These are phyloP conservation scores for Melastoma candidum DNA, from an alignment of 441 rosid genomes.

Conservation along the genomic window DNA sequence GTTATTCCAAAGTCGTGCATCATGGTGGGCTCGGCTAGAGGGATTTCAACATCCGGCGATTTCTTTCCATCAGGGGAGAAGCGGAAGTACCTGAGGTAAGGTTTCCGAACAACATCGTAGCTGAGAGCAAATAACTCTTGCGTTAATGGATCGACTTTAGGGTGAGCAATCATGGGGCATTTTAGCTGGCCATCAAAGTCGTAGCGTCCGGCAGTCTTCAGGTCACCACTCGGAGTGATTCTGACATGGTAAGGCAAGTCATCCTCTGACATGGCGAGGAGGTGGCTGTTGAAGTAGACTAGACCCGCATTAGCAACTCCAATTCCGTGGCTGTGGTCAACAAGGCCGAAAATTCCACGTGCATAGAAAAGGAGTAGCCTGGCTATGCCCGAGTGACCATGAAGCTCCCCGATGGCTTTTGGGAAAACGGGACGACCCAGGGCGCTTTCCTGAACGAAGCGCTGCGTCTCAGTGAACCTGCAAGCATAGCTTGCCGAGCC, in stretches of 20 bases:
- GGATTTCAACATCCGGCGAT: background rate
- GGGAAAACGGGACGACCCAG: constrained; percentile 62
- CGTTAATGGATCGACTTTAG: background rate
- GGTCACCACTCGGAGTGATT: background rate
- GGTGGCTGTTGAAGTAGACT: constrained; percentile 2
- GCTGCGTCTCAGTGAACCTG: constrained; percentile 59
- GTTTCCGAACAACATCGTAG: background rate
- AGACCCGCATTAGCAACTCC: constrained; percentile 4
- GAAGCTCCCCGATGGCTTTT: constrained; percentile 74
- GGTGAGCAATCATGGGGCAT: constrained; percentile 3
- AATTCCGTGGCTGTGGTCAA: constrained; percentile 47
- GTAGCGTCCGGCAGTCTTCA: constrained; percentile 1
- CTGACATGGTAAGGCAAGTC: background rate
- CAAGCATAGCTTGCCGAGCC: constrained; percentile 55
- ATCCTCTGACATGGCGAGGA: constrained; percentile 7
- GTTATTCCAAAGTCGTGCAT: constrained; percentile 2
- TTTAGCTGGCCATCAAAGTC: constrained; percentile 1
- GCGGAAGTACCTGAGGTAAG: constrained; percentile 3
- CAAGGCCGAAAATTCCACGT: constrained; percentile 45
- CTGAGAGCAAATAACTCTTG: background rate
- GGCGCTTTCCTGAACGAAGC: constrained; percentile 45
- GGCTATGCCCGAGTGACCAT: constrained; percentile 67
- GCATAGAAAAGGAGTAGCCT: constrained; percentile 57
- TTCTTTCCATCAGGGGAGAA: background rate
- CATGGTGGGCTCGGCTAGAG: background rate